Percentiles rank a stretch among this genome's conserved stretches.
Evolutionary conservation across 2,329 filamentous ascomycete genomes (phyloP).

Genomic region (Coleophoma cylindrospora): DNA sequence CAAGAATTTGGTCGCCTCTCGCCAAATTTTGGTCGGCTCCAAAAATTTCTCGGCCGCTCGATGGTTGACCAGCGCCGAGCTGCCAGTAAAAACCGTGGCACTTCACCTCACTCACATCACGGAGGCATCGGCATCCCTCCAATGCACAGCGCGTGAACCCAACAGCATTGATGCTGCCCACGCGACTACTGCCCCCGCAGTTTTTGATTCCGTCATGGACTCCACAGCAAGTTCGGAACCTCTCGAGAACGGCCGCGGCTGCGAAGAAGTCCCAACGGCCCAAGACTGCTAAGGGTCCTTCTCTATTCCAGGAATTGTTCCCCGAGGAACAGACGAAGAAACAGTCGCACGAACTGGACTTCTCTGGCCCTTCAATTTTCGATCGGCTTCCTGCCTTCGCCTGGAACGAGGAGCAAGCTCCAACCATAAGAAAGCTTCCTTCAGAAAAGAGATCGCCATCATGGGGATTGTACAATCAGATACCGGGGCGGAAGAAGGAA

Average conservation of each 20-base stretch:
- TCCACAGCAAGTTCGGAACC: conserved; percentile 23
- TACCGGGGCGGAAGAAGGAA: neutral
- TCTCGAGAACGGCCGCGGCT: conserved; percentile 6
- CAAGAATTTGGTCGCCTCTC: neutral
- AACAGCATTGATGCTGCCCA: conserved; percentile 35
- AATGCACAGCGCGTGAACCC: conserved; percentile 18
- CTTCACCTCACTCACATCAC: too few species aligned
- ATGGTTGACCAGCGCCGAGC: neutral
- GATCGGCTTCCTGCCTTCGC: conserved; percentile 23
- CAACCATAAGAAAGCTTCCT: too few species aligned
- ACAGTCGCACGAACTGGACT: neutral
- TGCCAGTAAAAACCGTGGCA: too few species aligned
- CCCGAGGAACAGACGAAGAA: conserved; percentile 38
- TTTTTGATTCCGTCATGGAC: conserved; percentile 36
- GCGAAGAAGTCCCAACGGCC: conserved; percentile 1
- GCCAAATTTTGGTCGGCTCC: neutral
- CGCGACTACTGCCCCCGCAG: conserved; percentile 34
- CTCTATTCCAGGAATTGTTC: conserved; percentile 46
- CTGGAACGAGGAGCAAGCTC: conserved; percentile 6
- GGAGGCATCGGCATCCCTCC: neutral
- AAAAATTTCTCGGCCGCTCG: conserved; percentile 4
- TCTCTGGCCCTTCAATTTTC: neutral
- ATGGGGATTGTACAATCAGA: too few species aligned
- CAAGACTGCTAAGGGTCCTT: conserved; percentile 4
- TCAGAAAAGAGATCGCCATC: too few species aligned